Percentiles rank a stretch among this genome's conserved stretches.
Evolutionary conservation across 192 early-diverging fungal genomes (phyloP).

Genomic region (Podila verticillata): DNA sequence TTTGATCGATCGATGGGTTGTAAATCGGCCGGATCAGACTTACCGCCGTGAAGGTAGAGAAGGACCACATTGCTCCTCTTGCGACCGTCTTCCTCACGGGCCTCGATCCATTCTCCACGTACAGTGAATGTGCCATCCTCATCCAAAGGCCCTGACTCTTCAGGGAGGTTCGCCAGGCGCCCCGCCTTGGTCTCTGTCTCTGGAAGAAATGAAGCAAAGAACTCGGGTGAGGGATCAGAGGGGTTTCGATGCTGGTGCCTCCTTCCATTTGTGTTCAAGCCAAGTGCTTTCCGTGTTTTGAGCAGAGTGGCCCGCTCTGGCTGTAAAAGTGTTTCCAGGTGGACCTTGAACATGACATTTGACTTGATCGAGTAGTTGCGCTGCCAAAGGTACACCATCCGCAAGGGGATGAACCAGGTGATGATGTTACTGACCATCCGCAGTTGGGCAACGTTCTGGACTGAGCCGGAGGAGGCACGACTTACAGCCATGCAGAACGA

Average conservation of each 20-base stretch:
- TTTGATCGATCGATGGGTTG: too few species aligned
- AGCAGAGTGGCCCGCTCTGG: constrained; percentile 23
- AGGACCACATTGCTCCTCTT: constrained; percentile 62
- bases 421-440: constrained; percentile 39
- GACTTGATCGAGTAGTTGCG: constrained; percentile 13
- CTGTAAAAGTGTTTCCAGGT: constrained; percentile 22
- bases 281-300: constrained; percentile 14
- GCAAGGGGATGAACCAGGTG: constrained; percentile 19
- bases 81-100: constrained; percentile 15
- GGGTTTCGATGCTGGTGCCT: constrained; percentile 10
- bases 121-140: constrained; percentile 31
- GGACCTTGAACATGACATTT: constrained; percentile 27
- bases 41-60: constrained; percentile 81
- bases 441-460: constrained; percentile 31
- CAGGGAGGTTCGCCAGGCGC: constrained; percentile 27
- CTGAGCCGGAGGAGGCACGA: constrained; percentile 24
- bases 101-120: constrained; percentile 59
- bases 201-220: constrained; percentile 32
- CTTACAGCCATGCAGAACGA: constrained; percentile 42
- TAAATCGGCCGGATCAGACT: too few species aligned
- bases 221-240: constrained; percentile 19
- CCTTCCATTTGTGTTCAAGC: neutral
- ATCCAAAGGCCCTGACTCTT: constrained; percentile 30
- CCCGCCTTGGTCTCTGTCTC: neutral
- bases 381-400: constrained; percentile 22